Base-by-base conservation (phyloP, 495 filamentous ascomycete species). In the Aspergillus ellipticus region DNA sequence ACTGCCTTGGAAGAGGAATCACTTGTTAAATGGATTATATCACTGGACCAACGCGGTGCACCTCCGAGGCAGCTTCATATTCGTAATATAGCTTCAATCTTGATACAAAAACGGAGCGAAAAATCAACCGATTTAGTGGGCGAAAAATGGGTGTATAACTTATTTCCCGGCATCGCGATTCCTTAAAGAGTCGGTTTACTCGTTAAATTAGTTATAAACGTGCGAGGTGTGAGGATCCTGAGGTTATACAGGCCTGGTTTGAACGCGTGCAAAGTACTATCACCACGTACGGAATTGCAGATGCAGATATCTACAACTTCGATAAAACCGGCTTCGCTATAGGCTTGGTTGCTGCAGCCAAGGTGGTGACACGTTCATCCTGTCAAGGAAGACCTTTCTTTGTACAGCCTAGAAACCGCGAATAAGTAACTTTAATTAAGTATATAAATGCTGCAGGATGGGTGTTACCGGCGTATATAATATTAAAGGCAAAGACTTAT, bases 261-360 rank as follows among this genome's bases (percentile, higher is more conserved):
- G 17, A 52, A 41, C 61, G 67, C 37, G 58, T 76, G 50, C 21
- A 50, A 47, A 65, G 70, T 43, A 64, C 61, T 46, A 60, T 63
- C 22, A 54, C 35, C 1, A 66, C 75, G 54, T 67, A 78, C 50
- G 57, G 63, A 6, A 73, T 79, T 49, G 16, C 50, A 15, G 51
- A 69, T 28, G 63, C 68, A 42, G 69, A 79, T 66, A 70, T 74
- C 49, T 77, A 74, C 53, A 80, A 78, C 57, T 78, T 80, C 62
- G 68, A 80, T 59, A 66, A 81, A 61, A 74, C 69, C 54, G 64
- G 72, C 53, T 69, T n/a, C n/a, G n/a, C n/a, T n/a, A n/a, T n/a
- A n/a, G n/a, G n/a, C n/a, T n/a, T n/a, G n/a, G n/a, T n/a, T 78
- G 42, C 66, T 51, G 77, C 79, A 31, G 51, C 42, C 29, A 64